These are phyloP conservation scores for Hyphopichia fennica DNA, from an alignment of 1,139 yeast species.

Conservation along the genomic window DNA sequence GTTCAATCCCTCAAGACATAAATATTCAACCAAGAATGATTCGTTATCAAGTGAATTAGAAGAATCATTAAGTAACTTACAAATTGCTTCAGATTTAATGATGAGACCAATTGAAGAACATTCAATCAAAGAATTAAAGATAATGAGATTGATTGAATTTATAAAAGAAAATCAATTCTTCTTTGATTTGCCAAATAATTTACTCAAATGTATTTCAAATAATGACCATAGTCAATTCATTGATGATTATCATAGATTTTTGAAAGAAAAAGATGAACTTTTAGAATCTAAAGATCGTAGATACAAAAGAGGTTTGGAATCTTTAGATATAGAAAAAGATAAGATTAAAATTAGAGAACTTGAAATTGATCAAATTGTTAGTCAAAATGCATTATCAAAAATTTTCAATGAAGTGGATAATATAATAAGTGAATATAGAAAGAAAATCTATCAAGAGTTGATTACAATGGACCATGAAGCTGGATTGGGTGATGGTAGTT, in stretches of 20 bases:
- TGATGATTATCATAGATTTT: slow-evolving; percentile 65
- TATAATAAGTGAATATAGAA: slow-evolving; percentile 65
- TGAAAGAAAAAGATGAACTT: slow-evolving; percentile 25
- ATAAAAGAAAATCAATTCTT: slow-evolving; percentile 62
- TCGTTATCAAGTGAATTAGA: slow-evolving; percentile 38
- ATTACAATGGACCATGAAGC: slow-evolving; percentile 41
- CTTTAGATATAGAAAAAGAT: slow-evolving; percentile 14
- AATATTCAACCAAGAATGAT: slow-evolving; percentile 17
- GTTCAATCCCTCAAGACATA: slow-evolving; percentile 37
- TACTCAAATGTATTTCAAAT: slow-evolving; percentile 52
- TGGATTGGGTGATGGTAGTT: slow-evolving; percentile 5
- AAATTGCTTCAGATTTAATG: slow-evolving; percentile 61
- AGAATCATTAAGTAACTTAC: slow-evolving; percentile 46
- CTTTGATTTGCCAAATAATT: slow-evolving; percentile 68
- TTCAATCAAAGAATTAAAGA: slow-evolving; percentile 57
- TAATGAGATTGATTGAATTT: slow-evolving; percentile 60
- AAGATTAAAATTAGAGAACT: slow-evolving; percentile 15
- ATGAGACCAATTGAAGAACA: slow-evolving; percentile 77
- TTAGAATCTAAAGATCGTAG: slow-evolving; percentile 16
- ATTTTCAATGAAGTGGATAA: slow-evolving; percentile 70
- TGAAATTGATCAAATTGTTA: slow-evolving; percentile 31
- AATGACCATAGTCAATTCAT: slow-evolving; percentile 73
- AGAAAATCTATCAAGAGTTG: slow-evolving; percentile 61
- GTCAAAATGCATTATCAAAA: slow-evolving; percentile 38
- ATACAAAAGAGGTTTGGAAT: slow-evolving; percentile 13